Evolutionary conservation across 148 eudicot genomes (phyloP).

Genomic region (Spergularia bocconei): DNA sequence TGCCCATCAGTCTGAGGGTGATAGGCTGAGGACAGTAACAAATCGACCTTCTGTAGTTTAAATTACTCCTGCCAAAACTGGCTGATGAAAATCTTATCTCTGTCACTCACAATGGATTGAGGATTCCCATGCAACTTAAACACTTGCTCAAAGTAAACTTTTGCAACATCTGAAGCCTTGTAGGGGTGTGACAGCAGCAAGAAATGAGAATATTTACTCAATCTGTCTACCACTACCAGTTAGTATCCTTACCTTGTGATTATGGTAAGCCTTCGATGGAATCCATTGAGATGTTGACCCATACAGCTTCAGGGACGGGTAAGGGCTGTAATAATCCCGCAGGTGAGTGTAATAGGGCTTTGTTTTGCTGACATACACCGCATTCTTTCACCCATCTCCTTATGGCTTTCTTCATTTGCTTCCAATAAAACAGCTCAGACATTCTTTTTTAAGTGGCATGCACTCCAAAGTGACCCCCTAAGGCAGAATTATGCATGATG

Average conservation of each 20-base stretch:
- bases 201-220: background rate
- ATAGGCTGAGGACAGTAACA: background rate
- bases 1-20: conserved; percentile 1
- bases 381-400: background rate
- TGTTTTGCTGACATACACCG: background rate
- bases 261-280: background rate
- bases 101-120: background rate
- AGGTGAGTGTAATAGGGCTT: background rate
- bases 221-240: background rate
- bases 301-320: background rate
- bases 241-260: background rate
- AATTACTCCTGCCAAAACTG: background rate
- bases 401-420: background rate
- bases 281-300: conserved; percentile 1
- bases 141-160: background rate
- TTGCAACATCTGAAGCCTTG: background rate
- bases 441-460: background rate
- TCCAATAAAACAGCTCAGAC: background rate
- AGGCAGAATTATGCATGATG: too few species aligned
- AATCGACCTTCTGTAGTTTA: background rate
- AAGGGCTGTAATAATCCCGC: background rate
- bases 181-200: background rate
- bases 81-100: background rate
- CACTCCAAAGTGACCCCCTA: too few species aligned
- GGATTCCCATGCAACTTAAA: background rate